Evolutionary conservation across 2,329 filamentous ascomycete species (phyloP).

Genomic region (Ophiocordyceps australis): DNA sequence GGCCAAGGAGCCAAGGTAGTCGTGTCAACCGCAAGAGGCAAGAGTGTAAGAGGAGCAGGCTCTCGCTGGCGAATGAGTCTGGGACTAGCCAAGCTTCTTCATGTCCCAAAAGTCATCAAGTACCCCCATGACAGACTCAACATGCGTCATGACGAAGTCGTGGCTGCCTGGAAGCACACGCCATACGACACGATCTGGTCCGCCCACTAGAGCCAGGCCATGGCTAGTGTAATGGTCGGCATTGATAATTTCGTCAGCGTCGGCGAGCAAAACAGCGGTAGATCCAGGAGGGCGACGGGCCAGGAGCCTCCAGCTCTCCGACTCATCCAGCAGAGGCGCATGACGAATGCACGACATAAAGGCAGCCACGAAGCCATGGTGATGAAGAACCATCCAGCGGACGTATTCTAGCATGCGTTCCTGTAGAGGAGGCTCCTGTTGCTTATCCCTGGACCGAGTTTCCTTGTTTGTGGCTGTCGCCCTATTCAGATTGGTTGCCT

Average conservation of each 20-base stretch:
- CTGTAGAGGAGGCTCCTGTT: conserved; percentile 25
- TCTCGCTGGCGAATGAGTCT: too few species aligned
- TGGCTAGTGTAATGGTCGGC: conserved; percentile 27
- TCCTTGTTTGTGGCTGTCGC: not conserved
- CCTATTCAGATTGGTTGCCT: conserved; percentile 12
- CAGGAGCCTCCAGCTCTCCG: conserved; percentile 29
- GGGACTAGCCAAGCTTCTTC: too few species aligned
- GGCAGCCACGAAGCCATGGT: conserved; percentile 38
- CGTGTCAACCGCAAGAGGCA: too few species aligned
- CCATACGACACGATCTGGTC: conserved; percentile 29
- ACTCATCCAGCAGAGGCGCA: conserved; percentile 33
- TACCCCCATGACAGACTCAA: conserved; percentile 20
- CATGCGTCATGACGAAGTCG: conserved; percentile 44
- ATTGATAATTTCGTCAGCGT: conserved; percentile 32
- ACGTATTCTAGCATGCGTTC: conserved; percentile 29
- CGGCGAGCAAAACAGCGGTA: conserved; percentile 32
- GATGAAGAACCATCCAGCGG: conserved; percentile 37
- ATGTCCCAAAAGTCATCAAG: conserved; percentile 29
- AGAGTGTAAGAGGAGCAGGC: too few species aligned
- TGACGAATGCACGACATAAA: conserved; percentile 39
- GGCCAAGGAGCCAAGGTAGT: not conserved
- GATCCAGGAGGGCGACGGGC: conserved; percentile 20
- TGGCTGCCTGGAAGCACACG: conserved; percentile 34
- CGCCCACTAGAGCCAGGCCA: conserved; percentile 30
- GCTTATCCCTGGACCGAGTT: too few species aligned